Conservation (phyloP, 805 yeast genomes). For the Suhomyces kilbournensis region DNA sequence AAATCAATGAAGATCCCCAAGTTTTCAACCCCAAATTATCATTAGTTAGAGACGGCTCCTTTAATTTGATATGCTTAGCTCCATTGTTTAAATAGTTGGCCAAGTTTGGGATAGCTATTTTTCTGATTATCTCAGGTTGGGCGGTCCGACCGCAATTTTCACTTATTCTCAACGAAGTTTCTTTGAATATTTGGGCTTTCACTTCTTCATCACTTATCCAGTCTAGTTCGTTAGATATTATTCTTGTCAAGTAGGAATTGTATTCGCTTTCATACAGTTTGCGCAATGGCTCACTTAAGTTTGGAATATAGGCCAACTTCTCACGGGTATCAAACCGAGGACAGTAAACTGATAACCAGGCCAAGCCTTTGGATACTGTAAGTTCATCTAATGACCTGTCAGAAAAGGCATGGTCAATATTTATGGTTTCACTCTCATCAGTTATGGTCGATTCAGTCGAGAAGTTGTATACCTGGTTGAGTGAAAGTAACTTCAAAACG, state of each 20-base stretch:
- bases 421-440: conserved; percentile 3
- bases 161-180: conserved; percentile 64
- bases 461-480: conserved; percentile 53
- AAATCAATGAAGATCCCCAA: conserved; percentile 87
- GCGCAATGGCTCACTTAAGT: conserved; percentile 25
- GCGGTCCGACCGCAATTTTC: conserved; percentile 86
- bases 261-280: conserved; percentile 31
- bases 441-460: conserved; percentile 13
- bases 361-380: conserved; percentile 24
- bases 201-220: conserved; percentile 42
- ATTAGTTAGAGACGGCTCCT: conserved; percentile 82
- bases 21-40: conserved; percentile 91
- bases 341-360: conserved; percentile 45
- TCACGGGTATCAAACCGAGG: conserved; percentile 24
- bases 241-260: conserved; percentile 47
- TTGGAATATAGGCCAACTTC: conserved; percentile 25
- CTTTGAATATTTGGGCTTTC: conserved; percentile 44
- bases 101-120: conserved; percentile 47
- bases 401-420: conserved; percentile 21
- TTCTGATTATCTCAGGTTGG: conserved; percentile 65
- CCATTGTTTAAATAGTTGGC: conserved; percentile 3
- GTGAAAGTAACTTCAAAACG: conserved; percentile 48
- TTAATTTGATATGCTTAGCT: conserved; percentile 35
- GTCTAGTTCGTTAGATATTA: conserved; percentile 46
- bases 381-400: conserved; percentile 30